phyloP scores from a whole-genome alignment of 805 yeast genomes.

The Ogataea trehaloabstinens region DNA sequence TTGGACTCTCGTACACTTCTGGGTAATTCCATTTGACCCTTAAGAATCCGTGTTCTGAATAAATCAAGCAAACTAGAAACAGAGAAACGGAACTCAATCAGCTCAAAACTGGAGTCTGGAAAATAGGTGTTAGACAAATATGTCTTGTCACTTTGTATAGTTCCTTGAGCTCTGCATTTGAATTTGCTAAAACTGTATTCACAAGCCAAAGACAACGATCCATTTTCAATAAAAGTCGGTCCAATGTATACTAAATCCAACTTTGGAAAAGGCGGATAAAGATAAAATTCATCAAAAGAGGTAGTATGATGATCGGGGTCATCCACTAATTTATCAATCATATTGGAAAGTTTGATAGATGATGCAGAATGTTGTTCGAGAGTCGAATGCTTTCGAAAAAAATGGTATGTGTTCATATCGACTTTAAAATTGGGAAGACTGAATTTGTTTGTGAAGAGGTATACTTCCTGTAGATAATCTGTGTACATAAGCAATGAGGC shows the following conservation, averaged over 20 bases:
- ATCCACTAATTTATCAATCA: conserved; percentile 5
- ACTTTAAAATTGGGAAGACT: conserved; percentile 22
- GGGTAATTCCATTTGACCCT: not conserved
- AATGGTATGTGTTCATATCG: conserved; percentile 21
- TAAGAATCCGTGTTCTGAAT: not conserved
- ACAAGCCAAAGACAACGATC: conserved; percentile 23
- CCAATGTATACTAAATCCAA: conserved; percentile 25
- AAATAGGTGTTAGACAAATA: conserved; percentile 25
- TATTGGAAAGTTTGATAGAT: conserved; percentile 10
- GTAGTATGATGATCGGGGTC: conserved; percentile 2
- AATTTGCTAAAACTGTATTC: conserved; percentile 23
- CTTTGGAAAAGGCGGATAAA: conserved; percentile 27
- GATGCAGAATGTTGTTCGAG: conserved; percentile 12
- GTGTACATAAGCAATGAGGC: conserved; percentile 25
- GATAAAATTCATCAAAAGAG: conserved; percentile 9
- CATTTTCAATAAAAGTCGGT: conserved; percentile 30
- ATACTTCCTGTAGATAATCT: conserved; percentile 27
- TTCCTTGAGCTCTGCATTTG: conserved; percentile 26
- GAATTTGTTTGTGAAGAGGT: conserved; percentile 25
- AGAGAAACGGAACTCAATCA: conserved; percentile 13
- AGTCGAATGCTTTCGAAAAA: conserved; percentile 17
- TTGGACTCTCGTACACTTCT: not conserved
- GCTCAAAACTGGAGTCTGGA: conserved; percentile 22
- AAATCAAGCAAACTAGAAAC: conserved; percentile 3
- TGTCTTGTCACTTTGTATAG: conserved; percentile 23